phyloP scores from a whole-genome alignment of 768 basidiomycete genomes.

The Trametes gibbosa region DNA sequence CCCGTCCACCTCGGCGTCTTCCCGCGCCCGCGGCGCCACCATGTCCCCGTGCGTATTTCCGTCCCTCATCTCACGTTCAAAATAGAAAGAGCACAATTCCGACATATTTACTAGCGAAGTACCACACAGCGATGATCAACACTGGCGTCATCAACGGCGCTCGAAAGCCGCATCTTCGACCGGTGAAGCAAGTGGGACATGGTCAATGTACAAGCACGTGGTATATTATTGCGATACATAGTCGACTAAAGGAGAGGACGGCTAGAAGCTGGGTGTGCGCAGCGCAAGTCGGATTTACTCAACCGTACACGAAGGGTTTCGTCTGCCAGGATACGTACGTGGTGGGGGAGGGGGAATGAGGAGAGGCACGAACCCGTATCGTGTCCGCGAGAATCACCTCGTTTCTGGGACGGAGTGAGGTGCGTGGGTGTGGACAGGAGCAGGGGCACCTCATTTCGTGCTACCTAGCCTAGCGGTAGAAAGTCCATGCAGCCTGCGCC shows the following conservation, averaged over 20 bases:
- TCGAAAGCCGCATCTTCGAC: too few relatives aligned
- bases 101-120: too few relatives aligned
- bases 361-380: not conserved
- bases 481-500: conserved; percentile 1
- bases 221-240: conserved; percentile 21
- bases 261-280: not conserved
- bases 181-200: too few relatives aligned
- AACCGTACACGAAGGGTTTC: conserved; percentile 15
- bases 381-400: not conserved
- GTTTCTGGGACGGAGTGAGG: not conserved
- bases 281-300: conserved; percentile 18
- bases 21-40: not conserved
- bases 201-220: too few relatives aligned
- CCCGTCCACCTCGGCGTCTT: conserved; percentile 5
- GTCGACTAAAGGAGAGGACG: conserved; percentile 15
- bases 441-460: not conserved
- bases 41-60: too few relatives aligned
- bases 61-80: too few relatives aligned
- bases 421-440: not conserved
- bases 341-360: not conserved
- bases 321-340: too few relatives aligned
- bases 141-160: too few relatives aligned
- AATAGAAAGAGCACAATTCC: too few relatives aligned
- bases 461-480: not conserved
- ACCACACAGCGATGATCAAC: too few relatives aligned